A percentile compares a stretch with the other conserved stretches of the same genome.
phyloP scores from a whole-genome alignment of 192 early-diverging fungal genomes.

The Umbelopsis isabellina region DNA sequence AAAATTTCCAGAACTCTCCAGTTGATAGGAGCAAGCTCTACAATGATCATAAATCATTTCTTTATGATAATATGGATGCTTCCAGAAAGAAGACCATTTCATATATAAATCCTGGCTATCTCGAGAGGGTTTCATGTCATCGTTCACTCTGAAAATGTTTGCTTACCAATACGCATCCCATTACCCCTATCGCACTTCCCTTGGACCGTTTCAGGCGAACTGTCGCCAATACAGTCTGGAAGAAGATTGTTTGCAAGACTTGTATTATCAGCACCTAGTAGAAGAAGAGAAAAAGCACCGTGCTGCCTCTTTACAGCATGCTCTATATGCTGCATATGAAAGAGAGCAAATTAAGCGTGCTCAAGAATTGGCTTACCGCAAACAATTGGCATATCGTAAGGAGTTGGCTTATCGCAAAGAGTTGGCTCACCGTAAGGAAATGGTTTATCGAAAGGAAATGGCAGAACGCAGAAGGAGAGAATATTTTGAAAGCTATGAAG shows the following conservation, averaged over 20 bases:
- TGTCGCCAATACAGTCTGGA: background rate
- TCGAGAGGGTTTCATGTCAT: background rate
- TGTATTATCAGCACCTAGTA: background rate
- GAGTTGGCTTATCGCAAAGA: background rate
- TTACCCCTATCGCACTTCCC: background rate
- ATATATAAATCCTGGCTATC: background rate
- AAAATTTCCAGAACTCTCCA: constrained; percentile 14
- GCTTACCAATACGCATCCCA: background rate
- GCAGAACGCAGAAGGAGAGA: constrained; percentile 11
- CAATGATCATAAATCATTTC: background rate
- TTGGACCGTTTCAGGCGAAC: background rate
- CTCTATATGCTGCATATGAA: constrained; percentile 5
- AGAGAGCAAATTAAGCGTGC: constrained; percentile 3
- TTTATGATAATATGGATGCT: background rate
- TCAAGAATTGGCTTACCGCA: background rate
- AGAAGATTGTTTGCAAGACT: background rate
- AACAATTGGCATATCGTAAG: background rate
- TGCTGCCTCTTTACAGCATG: background rate
- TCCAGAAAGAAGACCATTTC: constrained; percentile 3
- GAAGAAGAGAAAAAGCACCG: background rate
- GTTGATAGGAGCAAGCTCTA: background rate
- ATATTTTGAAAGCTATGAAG: constrained; percentile 5
- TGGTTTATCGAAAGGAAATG: background rate
- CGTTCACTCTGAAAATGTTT: background rate
- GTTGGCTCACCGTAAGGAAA: background rate